Conservation (phyloP, 2,329 filamentous ascomycete species). For the Aureobasidium sp. region DNA sequence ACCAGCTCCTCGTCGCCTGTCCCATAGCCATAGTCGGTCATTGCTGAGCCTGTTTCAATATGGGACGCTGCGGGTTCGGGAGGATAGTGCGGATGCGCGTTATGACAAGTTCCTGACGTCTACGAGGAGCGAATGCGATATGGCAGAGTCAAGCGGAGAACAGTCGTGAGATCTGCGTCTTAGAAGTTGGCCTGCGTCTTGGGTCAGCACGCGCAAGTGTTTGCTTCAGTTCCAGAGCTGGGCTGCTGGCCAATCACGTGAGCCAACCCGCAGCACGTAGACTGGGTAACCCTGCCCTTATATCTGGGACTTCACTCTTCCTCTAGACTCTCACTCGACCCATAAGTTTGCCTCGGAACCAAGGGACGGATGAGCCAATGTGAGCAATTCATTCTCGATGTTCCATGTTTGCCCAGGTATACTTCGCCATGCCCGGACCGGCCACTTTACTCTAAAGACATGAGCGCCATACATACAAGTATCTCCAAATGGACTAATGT, state of each 20-base stretch:
- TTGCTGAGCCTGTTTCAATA: constrained; percentile 25
- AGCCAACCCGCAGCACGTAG: background rate
- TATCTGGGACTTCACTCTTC: too few relatives aligned
- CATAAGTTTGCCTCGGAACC: too few relatives aligned
- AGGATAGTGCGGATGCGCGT: background rate
- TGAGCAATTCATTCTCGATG: too few relatives aligned
- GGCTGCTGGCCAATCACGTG: background rate
- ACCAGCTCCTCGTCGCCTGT: constrained; percentile 72
- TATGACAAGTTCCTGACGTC: background rate
- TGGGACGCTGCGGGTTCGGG: background rate
- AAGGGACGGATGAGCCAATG: too few relatives aligned
- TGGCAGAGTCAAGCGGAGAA: background rate
- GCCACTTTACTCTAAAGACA: too few relatives aligned
- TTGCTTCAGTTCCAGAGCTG: background rate
- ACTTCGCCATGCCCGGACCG: too few relatives aligned
- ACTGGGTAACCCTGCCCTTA: background rate
- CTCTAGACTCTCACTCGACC: too few relatives aligned
- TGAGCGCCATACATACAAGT: too few relatives aligned
- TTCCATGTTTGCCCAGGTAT: too few relatives aligned
- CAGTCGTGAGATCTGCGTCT: too few relatives aligned
- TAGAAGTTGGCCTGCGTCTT: background rate
- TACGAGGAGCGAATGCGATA: background rate
- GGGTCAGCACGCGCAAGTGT: background rate
- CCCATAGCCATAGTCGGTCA: constrained; percentile 68
- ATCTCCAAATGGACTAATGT: too few relatives aligned